phyloP scores from a whole-genome alignment of 2,329 filamentous ascomycete species.

The Tolypocladium capitatum region DNA sequence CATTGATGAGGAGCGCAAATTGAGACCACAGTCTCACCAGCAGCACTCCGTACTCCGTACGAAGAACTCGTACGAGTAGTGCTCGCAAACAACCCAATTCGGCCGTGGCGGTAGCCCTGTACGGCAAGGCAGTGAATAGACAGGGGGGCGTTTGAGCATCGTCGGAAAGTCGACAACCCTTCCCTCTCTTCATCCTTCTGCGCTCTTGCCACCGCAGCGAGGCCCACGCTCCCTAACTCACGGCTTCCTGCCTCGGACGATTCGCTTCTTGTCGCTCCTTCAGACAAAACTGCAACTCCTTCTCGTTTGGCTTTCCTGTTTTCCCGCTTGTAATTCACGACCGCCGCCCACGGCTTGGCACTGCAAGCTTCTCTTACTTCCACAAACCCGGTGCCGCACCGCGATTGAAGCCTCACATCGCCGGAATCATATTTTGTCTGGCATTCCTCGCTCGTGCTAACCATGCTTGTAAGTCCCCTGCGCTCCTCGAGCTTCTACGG shows the following conservation, averaged over 20 bases:
- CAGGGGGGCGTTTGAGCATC: not conserved
- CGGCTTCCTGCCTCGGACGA: not conserved
- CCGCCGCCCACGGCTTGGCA: not conserved
- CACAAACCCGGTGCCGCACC: not conserved
- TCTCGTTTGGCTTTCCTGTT: not conserved
- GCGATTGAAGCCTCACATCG: not conserved
- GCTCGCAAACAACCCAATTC: too few relatives aligned
- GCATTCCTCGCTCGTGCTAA: not conserved
- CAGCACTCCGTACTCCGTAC: too few relatives aligned
- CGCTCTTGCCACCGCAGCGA: constrained; percentile 1
- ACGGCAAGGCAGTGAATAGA: too few relatives aligned
- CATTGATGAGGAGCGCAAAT: too few relatives aligned
- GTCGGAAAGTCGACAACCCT: not conserved
- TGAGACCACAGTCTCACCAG: too few relatives aligned
- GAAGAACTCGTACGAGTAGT: too few relatives aligned
- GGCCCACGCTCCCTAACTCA: constrained; percentile 1
- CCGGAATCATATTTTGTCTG: not conserved
- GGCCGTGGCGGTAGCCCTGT: not conserved
- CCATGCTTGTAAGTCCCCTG: constrained; percentile 9
- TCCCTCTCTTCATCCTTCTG: not conserved
- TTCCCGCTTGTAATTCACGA: not conserved
- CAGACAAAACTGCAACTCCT: not conserved
- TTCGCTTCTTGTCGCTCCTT: constrained; percentile 12
- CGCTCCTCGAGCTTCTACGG: not conserved
- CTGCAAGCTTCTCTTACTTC: not conserved